Evolutionary conservation across 305 asterid species (phyloP).

Genomic region (Solanum hybrid): DNA sequence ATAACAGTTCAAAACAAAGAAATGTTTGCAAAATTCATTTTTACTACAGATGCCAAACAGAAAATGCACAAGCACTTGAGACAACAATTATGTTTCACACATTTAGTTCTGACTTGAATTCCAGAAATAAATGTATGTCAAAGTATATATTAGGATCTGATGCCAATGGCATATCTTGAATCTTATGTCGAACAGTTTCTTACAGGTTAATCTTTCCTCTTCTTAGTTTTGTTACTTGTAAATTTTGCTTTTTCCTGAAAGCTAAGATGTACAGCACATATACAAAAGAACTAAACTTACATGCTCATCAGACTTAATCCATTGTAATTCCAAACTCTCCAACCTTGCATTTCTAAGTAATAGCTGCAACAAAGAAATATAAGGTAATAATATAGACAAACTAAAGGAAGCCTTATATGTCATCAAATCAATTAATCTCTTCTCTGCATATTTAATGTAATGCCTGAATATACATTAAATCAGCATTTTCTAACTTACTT

Average conservation of each 20-base stretch:
- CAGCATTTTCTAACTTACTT: neutral
- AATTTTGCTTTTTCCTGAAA: neutral
- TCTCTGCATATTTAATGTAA: neutral
- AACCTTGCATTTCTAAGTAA: constrained; percentile 53
- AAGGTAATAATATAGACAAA: neutral
- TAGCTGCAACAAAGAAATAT: constrained; percentile 42
- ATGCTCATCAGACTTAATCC: constrained; percentile 79
- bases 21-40: neutral
- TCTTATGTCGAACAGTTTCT: neutral
- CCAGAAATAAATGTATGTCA: neutral
- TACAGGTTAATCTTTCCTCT: neutral
- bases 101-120: constrained; percentile 1
- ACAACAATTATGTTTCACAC: neutral
- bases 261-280: constrained; percentile 1
- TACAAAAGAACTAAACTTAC: constrained; percentile 31
- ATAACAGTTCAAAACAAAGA: neutral
- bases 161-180: neutral
- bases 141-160: neutral
- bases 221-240: neutral
- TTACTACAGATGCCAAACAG: neutral
- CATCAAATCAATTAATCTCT: neutral
- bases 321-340: constrained; percentile 68
- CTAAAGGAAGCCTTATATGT: neutral
- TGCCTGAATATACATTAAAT: neutral
- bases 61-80: neutral